Evolutionary conservation across 164 flowering plant genomes (phyloP).

Genomic region (Liquidambar formosana): DNA sequence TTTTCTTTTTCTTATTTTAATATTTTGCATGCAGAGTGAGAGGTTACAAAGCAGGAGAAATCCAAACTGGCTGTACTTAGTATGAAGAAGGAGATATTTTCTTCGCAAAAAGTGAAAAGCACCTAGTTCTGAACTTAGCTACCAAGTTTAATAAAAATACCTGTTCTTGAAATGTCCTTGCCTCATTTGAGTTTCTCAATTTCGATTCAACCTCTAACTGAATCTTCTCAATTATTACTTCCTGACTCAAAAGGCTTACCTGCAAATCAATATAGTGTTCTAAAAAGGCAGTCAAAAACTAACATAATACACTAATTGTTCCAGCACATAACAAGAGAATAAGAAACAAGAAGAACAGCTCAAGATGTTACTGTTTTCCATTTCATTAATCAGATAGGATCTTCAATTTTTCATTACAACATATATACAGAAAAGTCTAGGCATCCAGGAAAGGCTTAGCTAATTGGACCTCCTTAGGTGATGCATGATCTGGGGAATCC

Average conservation of each 20-base stretch:
- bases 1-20: neutral
- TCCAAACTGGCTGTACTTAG: neutral
- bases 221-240: conserved; percentile 79
- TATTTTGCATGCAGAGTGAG: neutral
- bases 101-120: neutral
- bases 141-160: conserved; percentile 30
- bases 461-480: neutral
- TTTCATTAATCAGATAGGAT: neutral
- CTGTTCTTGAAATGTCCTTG: conserved; percentile 75
- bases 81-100: neutral
- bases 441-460: neutral
- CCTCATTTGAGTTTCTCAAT: conserved; percentile 69
- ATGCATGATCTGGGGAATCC: neutral
- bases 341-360: neutral
- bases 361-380: too few relatives aligned
- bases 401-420: neutral
- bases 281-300: neutral
- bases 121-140: neutral
- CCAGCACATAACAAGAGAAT: too few relatives aligned
- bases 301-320: neutral
- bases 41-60: neutral
- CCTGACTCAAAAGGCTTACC: conserved; percentile 97
- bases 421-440: neutral
- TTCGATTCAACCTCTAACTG: conserved; percentile 73
- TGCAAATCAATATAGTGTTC: conserved; percentile 31